phyloP scores from a whole-genome alignment of 2,329 filamentous ascomycete genomes.

The Fusarium sp. region DNA sequence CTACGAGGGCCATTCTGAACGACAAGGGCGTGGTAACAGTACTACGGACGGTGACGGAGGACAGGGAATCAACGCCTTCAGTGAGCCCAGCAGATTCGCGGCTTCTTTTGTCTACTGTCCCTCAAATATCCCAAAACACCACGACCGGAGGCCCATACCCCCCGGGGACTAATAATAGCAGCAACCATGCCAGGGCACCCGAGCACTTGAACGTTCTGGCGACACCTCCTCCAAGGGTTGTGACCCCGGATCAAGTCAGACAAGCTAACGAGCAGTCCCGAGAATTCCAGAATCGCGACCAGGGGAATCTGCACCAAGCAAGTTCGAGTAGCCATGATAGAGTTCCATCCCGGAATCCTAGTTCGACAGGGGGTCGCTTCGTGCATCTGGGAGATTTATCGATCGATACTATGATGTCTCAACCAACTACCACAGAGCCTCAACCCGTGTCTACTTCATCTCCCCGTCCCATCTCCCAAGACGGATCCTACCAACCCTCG shows the following conservation, averaged over 20 bases:
- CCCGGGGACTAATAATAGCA: slow-evolving; percentile 29
- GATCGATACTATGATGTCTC: slow-evolving; percentile 50
- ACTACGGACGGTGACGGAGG: slow-evolving; percentile 52
- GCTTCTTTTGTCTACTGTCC: slow-evolving; percentile 16
- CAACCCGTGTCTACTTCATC: slow-evolving; percentile 18
- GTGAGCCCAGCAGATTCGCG: slow-evolving; percentile 31
- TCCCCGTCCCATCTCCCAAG: slow-evolving; percentile 19
- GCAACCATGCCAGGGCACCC: slow-evolving; percentile 24
- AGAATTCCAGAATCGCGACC: slow-evolving; percentile 29
- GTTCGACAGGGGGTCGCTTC: slow-evolving; percentile 44
- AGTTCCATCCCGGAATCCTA: slow-evolving; percentile 48
- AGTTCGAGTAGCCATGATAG: slow-evolving; percentile 13
- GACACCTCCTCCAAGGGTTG: slow-evolving; percentile 40
- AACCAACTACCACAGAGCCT: slow-evolving; percentile 13
- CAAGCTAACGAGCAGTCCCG: slow-evolving; percentile 39
- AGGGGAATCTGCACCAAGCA: slow-evolving; percentile 1
- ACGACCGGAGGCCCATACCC: slow-evolving; percentile 12
- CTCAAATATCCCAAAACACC: slow-evolving; percentile 15
- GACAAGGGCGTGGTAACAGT: slow-evolving; percentile 58
- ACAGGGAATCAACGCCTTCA: slow-evolving; percentile 37
- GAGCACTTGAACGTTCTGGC: slow-evolving; percentile 47
- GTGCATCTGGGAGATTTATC: slow-evolving; percentile 42
- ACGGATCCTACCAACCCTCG: slow-evolving; percentile 29
- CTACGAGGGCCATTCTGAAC: slow-evolving; percentile 52
- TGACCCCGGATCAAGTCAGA: slow-evolving; percentile 42